Evolutionary conservation across 1,284 basidiomycete genomes (phyloP), one percentile per base, ranked within the genome.

Genomic region (Ustilago bromivora): DNA sequence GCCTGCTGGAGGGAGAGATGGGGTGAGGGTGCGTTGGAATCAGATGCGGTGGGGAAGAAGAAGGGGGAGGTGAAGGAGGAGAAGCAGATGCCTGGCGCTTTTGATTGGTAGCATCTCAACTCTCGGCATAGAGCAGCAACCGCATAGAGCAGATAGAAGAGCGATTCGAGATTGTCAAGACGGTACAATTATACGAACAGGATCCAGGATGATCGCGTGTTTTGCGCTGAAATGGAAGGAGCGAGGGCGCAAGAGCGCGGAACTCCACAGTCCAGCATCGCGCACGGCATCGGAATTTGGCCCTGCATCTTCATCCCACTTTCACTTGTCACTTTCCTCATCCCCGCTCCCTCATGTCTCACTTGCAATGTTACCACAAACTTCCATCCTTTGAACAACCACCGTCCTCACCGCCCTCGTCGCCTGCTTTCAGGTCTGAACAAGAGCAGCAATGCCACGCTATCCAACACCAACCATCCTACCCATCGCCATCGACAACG

Each of bases 1-100:
- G 59, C 23, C 5, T 76, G 70, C 23, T 82, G 80, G 80, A 13
- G 61, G 1, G 65, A 82, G 35, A 35, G 80, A 12, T 82, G 80
- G 79, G 78, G 80, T 1, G 38, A 31, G 0, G 66, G 47, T 1
- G 77, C 71, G 10, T 57, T 63, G 34, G 65, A 72, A 41, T 8
- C n/a, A 19, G 9, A 28, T 7, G 15, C 23, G 4, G 11, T 41
- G 23, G 8, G 5, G 23, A 53, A 67, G 49, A 52, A 61, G 31
- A 49, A 53, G 9, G 13, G 4, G 8, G 51, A 40, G 28, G 9
- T 46, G 13, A 40, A 56, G 31, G 51, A 66, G 8, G 61, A 57
- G 4, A 61, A 28, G 15, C 57, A 32, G 15, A 65, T 77, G 64
- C 74, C 74, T 17, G 74, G 74, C 9, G 35, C 61, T 23, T 77